phyloP scores from a whole-genome alignment of 2,329 filamentous ascomycete genomes.

The Fusarium sp. region DNA sequence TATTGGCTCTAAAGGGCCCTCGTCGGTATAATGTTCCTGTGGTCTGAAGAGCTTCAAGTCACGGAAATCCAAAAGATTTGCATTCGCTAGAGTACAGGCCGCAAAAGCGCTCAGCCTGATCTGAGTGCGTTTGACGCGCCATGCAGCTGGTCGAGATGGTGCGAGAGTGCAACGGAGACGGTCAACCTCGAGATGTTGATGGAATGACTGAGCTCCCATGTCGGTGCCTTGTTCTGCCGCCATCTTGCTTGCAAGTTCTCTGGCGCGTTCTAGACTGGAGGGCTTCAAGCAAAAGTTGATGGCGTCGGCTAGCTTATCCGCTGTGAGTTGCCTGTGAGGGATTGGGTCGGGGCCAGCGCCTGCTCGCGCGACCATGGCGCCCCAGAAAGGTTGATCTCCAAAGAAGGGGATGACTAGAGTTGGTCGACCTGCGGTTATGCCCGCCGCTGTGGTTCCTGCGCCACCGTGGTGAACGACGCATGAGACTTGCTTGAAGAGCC shows the following conservation, averaged over 20 bases:
- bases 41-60: conserved; percentile 74
- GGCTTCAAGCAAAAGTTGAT: conserved; percentile 71
- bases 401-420: conserved; percentile 91
- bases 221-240: conserved; percentile 73
- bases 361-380: conserved; percentile 77
- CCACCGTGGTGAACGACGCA: conserved; percentile 90
- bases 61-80: conserved; percentile 73
- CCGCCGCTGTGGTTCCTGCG: conserved; percentile 87
- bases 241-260: conserved; percentile 72
- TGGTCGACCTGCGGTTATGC: conserved; percentile 82
- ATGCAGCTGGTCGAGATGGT: conserved; percentile 77
- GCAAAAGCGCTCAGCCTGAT: conserved; percentile 78
- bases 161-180: conserved; percentile 76
- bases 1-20: conserved; percentile 46
- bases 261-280: conserved; percentile 67
- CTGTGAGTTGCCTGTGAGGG: conserved; percentile 74
- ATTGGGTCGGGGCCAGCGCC: conserved; percentile 79
- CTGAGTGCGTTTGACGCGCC: conserved; percentile 77
- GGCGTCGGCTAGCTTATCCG: conserved; percentile 73
- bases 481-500: conserved; percentile 85
- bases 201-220: conserved; percentile 75
- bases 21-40: background rate
- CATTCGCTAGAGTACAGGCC: conserved; percentile 74
- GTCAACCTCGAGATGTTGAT: conserved; percentile 74
- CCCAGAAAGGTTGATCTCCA: conserved; percentile 88